Evolutionary conservation across 345 rosid genomes (phyloP), one percentile per base, ranked within the genome.

Genomic region (Viola odorata): DNA sequence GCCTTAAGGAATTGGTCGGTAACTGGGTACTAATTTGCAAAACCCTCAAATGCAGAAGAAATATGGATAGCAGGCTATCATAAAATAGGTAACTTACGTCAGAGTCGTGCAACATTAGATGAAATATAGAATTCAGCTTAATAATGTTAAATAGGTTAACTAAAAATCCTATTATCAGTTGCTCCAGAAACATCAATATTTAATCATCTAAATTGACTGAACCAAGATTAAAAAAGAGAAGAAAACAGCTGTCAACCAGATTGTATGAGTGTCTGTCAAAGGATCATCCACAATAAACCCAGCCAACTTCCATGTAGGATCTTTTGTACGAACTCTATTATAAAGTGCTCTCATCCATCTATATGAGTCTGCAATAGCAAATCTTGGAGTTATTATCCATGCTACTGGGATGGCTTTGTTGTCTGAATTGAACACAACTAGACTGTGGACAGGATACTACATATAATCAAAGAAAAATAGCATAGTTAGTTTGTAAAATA

Each of bases 271-370:
- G 71, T 94, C 97, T 64, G 81, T 69, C 44, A 71, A 75, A 70
- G 99, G 96, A 81, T 90, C 99, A 75, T 94, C 99, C 64, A 84
- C 90, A 36, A 94, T 78, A 82, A 88, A 94, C 32, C 95, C 99
- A 62, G 95, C 96, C 84, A 88, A 82, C 76, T 82, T 90, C 97
- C 97, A 86, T 10, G 80, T 65, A 69, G 90, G 91, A 78, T 90
- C 97, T 63, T 90, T 94, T 16, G 84, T 71, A 48, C 65, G 78
- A 72, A 94, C 91, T 75, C 97, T 83, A 67, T 90, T 94, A 72
- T 86, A 88, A 64, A 90, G 82, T 48, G 95, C 91, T 69, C 96
- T 84, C 96, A 90, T 89, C 97, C 97, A 90, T 75, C 77, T 78
- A 75, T 86, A 76, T 12, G 87, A 57, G 72, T 86, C 89, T n/a